These are phyloP conservation scores for Nothophytophthora sp. DNA, from an alignment of 352 stramenopile genomes.

Conservation along the genomic window DNA sequence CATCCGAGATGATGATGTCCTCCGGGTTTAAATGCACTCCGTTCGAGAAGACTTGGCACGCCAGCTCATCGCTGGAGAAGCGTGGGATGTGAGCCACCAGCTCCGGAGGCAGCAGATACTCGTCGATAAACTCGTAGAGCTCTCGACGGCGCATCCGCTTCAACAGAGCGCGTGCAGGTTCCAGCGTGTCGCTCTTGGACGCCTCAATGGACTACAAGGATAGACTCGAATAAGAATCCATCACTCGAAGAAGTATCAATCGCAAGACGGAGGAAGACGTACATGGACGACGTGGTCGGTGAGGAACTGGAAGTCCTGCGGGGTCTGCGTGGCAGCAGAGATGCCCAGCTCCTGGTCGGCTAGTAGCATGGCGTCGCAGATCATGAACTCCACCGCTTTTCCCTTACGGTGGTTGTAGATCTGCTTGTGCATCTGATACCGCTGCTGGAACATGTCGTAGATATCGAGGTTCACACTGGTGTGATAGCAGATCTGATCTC, in stretches of 20 bases:
- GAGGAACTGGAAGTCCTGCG: slow-evolving; percentile 75
- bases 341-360: slow-evolving; percentile 79
- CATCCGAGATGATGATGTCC: slow-evolving; percentile 85
- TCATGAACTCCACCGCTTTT: slow-evolving; percentile 91
- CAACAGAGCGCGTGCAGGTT: slow-evolving; percentile 59
- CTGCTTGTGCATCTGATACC: slow-evolving; percentile 89
- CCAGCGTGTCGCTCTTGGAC: slow-evolving; percentile 59
- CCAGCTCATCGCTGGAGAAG: slow-evolving; percentile 61
- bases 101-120: slow-evolving; percentile 65
- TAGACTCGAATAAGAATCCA: not conserved
- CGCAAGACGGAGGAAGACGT: slow-evolving; percentile 5
- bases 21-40: slow-evolving; percentile 49
- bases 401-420: slow-evolving; percentile 91
- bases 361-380: slow-evolving; percentile 84
- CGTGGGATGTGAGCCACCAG: slow-evolving; percentile 52
- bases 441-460: slow-evolving; percentile 90
- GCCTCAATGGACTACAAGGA: slow-evolving; percentile 64
- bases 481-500: slow-evolving; percentile 89
- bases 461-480: slow-evolving; percentile 87
- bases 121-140: slow-evolving; percentile 86
- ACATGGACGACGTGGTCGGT: slow-evolving; percentile 77
- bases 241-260: not conserved
- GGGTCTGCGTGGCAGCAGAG: slow-evolving; percentile 57
- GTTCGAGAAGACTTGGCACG: slow-evolving; percentile 43
- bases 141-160: slow-evolving; percentile 69